Base-by-base conservation (phyloP, 2,329 filamentous ascomycete species). In the Ophiobolus disseminans region DNA sequence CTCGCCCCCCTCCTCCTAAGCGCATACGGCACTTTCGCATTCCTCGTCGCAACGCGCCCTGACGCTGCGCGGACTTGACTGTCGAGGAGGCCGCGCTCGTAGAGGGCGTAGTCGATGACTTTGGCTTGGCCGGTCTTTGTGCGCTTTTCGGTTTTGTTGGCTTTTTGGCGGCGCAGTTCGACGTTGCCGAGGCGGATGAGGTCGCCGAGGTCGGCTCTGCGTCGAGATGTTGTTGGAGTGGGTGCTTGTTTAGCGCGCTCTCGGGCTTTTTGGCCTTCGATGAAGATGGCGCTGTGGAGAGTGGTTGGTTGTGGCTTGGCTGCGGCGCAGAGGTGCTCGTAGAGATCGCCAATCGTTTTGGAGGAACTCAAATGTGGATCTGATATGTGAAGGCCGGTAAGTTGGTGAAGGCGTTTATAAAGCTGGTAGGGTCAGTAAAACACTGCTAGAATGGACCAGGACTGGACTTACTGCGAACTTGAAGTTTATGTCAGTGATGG, bases 351-450 rank as follows among this genome's bases (percentile, higher is more conserved):
- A 13, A 78, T 64, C 9, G 72, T 75, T 20, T 55, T 57, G 44
- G 68, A 53, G 13, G 61, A 57, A 34, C 69, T 63, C 17, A 95
- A 81, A 58, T 82, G 81, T 37, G 83, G 78, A 73, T 97, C 93
- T 13, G 88, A 80, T 57, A 96, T 79, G 50, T 84, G 82, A 53
- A 86, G 83, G 52, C 90, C 90, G n/a, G 88, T 92, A 51, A 96
- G 80, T 70, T 94, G 89, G 70, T 88, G 85, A 53, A 91, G 77
- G 50, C 90, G 87, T 76, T 96, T 96, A 64, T 86, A 77, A 57
- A 94, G 81, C 92, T 97, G 59, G 20, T 23, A 17, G 23, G 13
- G 40, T 67, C 52, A 42, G 40, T 41, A 25, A 40, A 42, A 21
- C 20, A 19, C 13, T 14, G 14, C 40, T 40, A 51, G 20, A 26